These are phyloP conservation scores for Marvania coccoides DNA, from an alignment of 139 green algal genomes.

Conservation along the genomic window DNA sequence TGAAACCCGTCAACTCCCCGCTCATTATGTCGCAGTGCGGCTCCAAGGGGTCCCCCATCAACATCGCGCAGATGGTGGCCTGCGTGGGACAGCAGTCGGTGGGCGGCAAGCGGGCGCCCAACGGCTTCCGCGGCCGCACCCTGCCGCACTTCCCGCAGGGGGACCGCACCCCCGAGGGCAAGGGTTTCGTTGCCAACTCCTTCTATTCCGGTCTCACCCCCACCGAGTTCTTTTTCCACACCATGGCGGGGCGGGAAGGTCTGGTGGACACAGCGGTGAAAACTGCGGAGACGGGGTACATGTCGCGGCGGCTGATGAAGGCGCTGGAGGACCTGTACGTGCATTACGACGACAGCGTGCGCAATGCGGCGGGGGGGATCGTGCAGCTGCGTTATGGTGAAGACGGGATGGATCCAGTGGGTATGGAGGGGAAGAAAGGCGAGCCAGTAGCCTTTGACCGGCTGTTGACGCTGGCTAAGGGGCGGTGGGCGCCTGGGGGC, in stretches of 20 bases:
- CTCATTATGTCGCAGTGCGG: conserved; percentile 97
- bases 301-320: conserved; percentile 97
- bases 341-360: conserved; percentile 90
- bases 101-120: conserved; percentile 77
- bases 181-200: conserved; percentile 94
- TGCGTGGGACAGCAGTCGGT: conserved; percentile 97
- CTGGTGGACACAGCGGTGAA: conserved; percentile 99
- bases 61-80: conserved; percentile 91
- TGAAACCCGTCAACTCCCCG: conserved; percentile 79
- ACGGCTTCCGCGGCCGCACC: conserved; percentile 85
- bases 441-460: conserved; percentile 58
- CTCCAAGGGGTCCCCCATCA: conserved; percentile 92
- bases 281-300: conserved; percentile 98
- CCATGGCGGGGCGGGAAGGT: conserved; percentile 91
- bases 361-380: conserved; percentile 78
- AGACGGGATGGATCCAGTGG: conserved; percentile 86
- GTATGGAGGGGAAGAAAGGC: conserved; percentile 80
- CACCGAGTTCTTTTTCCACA: conserved; percentile 99
- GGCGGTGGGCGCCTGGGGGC: neutral
- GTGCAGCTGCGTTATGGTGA: conserved; percentile 88
- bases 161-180: conserved; percentile 55
- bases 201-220: conserved; percentile 90
- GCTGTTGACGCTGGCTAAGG: conserved; percentile 36
- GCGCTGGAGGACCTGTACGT: conserved; percentile 92
- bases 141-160: conserved; percentile 86